Percentiles rank a stretch among this genome's conserved stretches.
These are phyloP conservation scores for Heracleum sosnowskyi DNA, from an alignment of 129 eudicot species.

Conservation along the genomic window DNA sequence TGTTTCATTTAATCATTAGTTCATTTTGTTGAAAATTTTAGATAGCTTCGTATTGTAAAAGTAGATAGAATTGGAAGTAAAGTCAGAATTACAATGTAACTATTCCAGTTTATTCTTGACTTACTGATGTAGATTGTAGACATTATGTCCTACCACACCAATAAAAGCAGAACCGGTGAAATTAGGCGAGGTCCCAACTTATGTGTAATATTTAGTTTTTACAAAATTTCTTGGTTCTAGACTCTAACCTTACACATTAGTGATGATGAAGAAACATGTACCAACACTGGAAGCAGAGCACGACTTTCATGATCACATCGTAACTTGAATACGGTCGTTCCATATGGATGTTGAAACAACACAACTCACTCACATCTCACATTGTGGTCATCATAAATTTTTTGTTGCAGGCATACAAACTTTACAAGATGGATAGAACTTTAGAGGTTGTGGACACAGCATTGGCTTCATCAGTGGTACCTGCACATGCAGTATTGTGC, in stretches of 20 bases:
- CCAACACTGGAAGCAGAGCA: neutral
- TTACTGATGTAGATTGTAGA: neutral
- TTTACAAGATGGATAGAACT: constrained; percentile 60
- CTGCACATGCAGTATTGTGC: constrained; percentile 56
- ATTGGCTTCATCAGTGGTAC: constrained; percentile 49
- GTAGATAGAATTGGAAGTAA: neutral
- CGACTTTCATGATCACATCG: neutral
- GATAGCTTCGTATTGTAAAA: neutral
- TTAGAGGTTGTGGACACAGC: constrained; percentile 61
- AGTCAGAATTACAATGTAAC: neutral
- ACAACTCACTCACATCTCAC: neutral
- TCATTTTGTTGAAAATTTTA: neutral
- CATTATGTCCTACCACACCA: neutral
- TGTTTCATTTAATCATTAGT: neutral
- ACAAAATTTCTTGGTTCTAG: neutral
- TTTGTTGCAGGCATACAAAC: constrained; percentile 61
- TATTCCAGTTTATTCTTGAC: neutral
- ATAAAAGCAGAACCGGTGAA: neutral
- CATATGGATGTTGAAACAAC: neutral
- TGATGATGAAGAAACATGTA: neutral
- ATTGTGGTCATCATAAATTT: neutral
- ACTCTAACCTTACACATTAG: neutral
- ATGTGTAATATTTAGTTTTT: neutral
- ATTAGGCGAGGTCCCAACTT: neutral
- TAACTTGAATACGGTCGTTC: neutral